Base-by-base conservation (phyloP, 2,329 filamentous ascomycete species). In the Scedosporium dehoogii region DNA sequence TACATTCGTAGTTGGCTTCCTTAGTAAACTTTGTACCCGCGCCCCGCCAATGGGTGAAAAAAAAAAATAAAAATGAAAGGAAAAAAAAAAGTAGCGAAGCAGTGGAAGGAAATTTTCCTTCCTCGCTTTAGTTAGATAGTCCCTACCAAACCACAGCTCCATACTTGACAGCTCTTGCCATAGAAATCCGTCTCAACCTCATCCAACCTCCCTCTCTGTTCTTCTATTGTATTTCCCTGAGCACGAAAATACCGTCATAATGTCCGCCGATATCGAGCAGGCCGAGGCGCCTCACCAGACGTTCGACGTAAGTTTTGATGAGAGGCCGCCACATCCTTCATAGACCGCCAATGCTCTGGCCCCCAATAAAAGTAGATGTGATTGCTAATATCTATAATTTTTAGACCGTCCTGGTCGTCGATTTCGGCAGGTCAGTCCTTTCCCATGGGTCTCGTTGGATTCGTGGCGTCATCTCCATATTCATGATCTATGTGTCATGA, bases 401-500 rank as follows among this genome's bases (percentile, higher is more conserved):
- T 56, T 53, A 88, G 79, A 90, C 88, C 66, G 87, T 91, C 68
- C 77, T 91, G 66, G 85, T 87, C 66, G 78, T 90, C 68, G 87
- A 90, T 74, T 90, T 90, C 72, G 87, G 77, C 60, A 57, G 53
- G 53, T 57, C 33, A 29, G 53, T 57, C 16, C 53, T 9, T 33
- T 12, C 87, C 62, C 60, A 62, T 64, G 58, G 60, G 59, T 58
- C 58, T 53, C 61, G 60, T 62, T n/a, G 10, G 12, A 14, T 14
- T 9, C 9, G 16, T 21, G 38, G 25, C 53, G 21, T 23, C 46
- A 12, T 18, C 16, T 16, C 14, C 12, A 29, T 55, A 53, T 29
- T 57, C 42, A 21, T 21, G 18, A 21, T 10, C 51, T 51, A 3
- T 51, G 27, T 25, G 16, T 38, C 33, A 38, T 10, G 33, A 38